Percentiles rank a stretch among this genome's conserved stretches.
These are phyloP conservation scores for Solanum microdontum DNA, from an alignment of 257 asterid genomes.

Conservation along the genomic window DNA sequence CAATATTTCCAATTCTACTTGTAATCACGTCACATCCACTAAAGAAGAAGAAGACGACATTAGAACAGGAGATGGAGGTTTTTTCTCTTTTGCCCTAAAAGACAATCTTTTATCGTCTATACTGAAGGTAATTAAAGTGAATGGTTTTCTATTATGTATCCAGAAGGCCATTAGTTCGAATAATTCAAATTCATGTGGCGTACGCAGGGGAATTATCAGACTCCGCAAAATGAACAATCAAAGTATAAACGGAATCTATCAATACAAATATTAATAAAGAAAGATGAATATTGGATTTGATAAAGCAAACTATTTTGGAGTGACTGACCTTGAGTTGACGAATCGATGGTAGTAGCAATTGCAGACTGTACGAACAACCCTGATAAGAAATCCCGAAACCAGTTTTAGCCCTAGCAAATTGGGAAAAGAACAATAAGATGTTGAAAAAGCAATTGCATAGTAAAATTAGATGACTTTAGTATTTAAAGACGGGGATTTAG, in stretches of 20 bases:
- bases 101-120: not conserved
- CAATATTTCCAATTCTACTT: not conserved
- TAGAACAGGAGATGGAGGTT: not conserved
- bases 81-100: not conserved
- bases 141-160: not conserved
- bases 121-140: not conserved
- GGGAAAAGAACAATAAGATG: not conserved
- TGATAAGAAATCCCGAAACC: not conserved
- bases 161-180: not conserved
- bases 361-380: not conserved
- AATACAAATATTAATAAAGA: not conserved
- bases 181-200: not conserved
- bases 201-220: not conserved
- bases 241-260: not conserved
- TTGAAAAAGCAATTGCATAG: not conserved
- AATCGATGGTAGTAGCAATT: not conserved
- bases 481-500: not conserved
- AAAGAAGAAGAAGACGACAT: not conserved
- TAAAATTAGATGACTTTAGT: not conserved
- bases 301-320: too few relatives aligned
- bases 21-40: not conserved
- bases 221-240: not conserved
- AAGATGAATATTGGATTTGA: not conserved
- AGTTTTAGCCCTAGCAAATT: not conserved
- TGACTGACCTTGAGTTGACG: not conserved